Evolutionary conservation across 441 rosid species (phyloP).

Genomic region (Eruca vesicaria): DNA sequence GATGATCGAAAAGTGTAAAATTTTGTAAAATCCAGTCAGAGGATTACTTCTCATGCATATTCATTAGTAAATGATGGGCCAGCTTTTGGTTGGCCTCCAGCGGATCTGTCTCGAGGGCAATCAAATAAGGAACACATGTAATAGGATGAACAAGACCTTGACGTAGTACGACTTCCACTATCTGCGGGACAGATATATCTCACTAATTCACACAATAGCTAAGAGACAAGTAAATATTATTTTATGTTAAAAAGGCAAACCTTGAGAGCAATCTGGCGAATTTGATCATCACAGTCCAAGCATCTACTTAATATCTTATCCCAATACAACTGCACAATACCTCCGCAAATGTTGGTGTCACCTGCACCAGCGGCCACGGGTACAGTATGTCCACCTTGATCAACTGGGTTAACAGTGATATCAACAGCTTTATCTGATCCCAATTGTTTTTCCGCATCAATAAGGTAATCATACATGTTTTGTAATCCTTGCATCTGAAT

Average conservation of each 20-base stretch:
- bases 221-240: neutral
- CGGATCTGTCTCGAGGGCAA: slow-evolving; percentile 99
- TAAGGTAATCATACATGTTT: slow-evolving; percentile 92
- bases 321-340: slow-evolving; percentile 97
- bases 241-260: slow-evolving; percentile 38
- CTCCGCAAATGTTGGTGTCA: slow-evolving; percentile 97
- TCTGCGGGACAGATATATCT: slow-evolving; percentile 52
- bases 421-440: slow-evolving; percentile 60
- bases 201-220: slow-evolving; percentile 1
- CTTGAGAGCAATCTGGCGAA: slow-evolving; percentile 93
- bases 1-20: slow-evolving; percentile 14
- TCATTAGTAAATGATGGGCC: slow-evolving; percentile 98
- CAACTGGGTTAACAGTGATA: slow-evolving; percentile 39
- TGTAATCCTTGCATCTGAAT: slow-evolving; percentile 93
- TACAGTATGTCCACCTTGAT: slow-evolving; percentile 61
- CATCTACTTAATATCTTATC: slow-evolving; percentile 85
- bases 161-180: slow-evolving; percentile 93
- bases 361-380: slow-evolving; percentile 99
- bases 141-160: slow-evolving; percentile 99
- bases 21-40: slow-evolving; percentile 16
- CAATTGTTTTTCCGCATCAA: slow-evolving; percentile 95
- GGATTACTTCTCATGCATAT: slow-evolving; percentile 97
- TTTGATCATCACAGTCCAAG: slow-evolving; percentile 80
- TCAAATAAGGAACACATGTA: slow-evolving; percentile 95
- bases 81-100: slow-evolving; percentile 86